These are phyloP conservation scores for Protomyces pachydermus DNA, from an alignment of 1,139 yeast genomes.

Conservation along the genomic window DNA sequence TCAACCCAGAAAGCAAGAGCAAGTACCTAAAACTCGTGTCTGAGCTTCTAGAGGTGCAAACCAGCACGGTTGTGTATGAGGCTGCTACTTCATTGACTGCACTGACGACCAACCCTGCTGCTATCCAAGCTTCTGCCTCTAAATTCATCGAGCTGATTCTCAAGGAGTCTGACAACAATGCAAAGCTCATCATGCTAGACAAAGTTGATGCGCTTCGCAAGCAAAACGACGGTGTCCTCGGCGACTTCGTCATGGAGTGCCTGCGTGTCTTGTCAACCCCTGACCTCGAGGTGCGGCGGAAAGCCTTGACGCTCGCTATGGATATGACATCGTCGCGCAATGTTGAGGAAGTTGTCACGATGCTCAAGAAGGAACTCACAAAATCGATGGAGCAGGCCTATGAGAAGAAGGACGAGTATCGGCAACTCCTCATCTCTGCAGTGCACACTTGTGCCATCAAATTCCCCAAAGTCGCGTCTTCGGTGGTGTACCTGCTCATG, in stretches of 20 bases:
- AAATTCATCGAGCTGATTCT: conserved; percentile 85
- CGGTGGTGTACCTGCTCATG: conserved; percentile 79
- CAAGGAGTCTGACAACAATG: conserved; percentile 88
- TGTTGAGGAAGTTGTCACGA: conserved; percentile 87
- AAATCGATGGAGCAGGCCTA: conserved; percentile 58
- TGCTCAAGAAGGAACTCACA: conserved; percentile 85
- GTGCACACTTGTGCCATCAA: conserved; percentile 85
- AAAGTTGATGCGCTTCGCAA: conserved; percentile 72
- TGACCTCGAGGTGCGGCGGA: conserved; percentile 83
- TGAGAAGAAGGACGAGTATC: conserved; percentile 61
- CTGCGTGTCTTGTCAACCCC: conserved; percentile 79
- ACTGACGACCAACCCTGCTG: conserved; percentile 62
- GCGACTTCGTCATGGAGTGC: conserved; percentile 79
- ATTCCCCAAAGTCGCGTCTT: conserved; percentile 86
- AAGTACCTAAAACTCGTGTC: conserved; percentile 69
- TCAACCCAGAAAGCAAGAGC: conserved; percentile 57
- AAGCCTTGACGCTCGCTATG: conserved; percentile 77
- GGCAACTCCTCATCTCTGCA: conserved; percentile 81
- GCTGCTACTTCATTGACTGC: conserved; percentile 82
- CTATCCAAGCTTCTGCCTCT: conserved; percentile 69
- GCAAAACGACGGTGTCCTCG: conserved; percentile 75
- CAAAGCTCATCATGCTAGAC: conserved; percentile 85
- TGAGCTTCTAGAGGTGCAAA: conserved; percentile 65
- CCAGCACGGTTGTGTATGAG: conserved; percentile 80
- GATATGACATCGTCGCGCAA: conserved; percentile 78